Conservation (phyloP, 495 filamentous ascomycete species). For the Pyrenopolyporus hunteri region DNA sequence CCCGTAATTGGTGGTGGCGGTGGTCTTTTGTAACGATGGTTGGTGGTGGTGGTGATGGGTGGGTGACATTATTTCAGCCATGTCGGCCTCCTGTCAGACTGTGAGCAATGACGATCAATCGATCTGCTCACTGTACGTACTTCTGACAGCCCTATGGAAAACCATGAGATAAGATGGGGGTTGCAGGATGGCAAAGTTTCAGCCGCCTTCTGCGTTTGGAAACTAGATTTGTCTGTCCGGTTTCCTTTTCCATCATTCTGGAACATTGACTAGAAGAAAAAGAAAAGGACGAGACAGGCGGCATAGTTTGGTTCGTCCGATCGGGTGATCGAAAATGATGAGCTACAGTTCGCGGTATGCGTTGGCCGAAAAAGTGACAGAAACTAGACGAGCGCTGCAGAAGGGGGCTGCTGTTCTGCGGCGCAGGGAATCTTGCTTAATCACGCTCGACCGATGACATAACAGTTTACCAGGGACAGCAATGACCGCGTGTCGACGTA, state of each 20-base stretch:
- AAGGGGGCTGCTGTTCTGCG: constrained; percentile 20
- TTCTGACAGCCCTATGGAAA: constrained; percentile 35
- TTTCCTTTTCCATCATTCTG: constrained; percentile 28
- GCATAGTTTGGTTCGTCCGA: constrained; percentile 20
- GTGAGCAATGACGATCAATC: constrained; percentile 30
- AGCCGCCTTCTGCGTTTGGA: constrained; percentile 23
- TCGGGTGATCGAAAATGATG: constrained; percentile 22
- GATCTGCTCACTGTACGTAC: constrained; percentile 28
- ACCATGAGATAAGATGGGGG: constrained; percentile 10
- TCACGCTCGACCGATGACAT: constrained; percentile 27
- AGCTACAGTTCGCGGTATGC: constrained; percentile 3
- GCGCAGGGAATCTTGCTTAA: constrained; percentile 29
- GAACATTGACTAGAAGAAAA: constrained; percentile 8
- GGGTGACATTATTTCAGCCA: constrained; percentile 21
- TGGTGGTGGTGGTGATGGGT: constrained; percentile 17
- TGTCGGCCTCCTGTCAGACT: constrained; percentile 14
- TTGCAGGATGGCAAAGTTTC: constrained; percentile 22
- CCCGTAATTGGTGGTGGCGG: background rate
- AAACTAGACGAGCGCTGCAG: constrained; percentile 18
- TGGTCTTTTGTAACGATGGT: no score
- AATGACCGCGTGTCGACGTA: constrained; percentile 1
- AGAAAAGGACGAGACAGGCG: background rate
- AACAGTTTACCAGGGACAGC: background rate
- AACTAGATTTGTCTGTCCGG: constrained; percentile 3
- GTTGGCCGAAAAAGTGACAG: constrained; percentile 20